A percentile compares a stretch with the other conserved stretches of the same genome.
phyloP scores from a whole-genome alignment of 1,284 basidiomycete genomes.

The Trametes sp. region DNA sequence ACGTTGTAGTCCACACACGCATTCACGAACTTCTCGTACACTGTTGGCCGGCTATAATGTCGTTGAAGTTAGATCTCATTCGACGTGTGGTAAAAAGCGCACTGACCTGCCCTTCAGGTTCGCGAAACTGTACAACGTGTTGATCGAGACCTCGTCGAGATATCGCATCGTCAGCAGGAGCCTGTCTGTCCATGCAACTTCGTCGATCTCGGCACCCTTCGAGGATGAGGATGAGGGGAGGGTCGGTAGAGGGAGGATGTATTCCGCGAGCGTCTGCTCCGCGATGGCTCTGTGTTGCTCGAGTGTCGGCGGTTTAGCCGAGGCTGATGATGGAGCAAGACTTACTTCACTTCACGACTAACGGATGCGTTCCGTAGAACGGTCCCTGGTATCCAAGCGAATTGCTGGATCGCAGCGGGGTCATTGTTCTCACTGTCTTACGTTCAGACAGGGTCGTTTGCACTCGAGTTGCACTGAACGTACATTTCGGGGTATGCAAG shows the following conservation, averaged over 20 bases:
- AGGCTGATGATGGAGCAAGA: too few species aligned
- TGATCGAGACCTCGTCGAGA: conserved; percentile 68
- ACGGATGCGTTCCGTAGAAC: conserved; percentile 65
- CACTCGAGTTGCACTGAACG: conserved; percentile 39
- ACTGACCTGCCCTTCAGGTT: conserved; percentile 66
- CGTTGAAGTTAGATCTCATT: not conserved
- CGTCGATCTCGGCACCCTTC: conserved; percentile 73
- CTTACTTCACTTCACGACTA: conserved; percentile 66
- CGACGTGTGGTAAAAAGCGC: not conserved
- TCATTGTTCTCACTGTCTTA: conserved; percentile 80
- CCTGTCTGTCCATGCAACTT: conserved; percentile 86
- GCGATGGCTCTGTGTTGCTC: conserved; percentile 59
- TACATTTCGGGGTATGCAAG: conserved; percentile 92
- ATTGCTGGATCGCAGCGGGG: conserved; percentile 76
- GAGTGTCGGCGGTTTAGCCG: too few species aligned
- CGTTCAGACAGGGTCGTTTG: conserved; percentile 13
- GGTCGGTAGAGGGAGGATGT: conserved; percentile 83
- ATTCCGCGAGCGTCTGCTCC: conserved; percentile 73
- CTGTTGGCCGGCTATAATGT: conserved; percentile 63
- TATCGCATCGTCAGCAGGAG: conserved; percentile 79
- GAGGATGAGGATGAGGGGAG: conserved; percentile 51
- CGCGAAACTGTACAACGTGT: conserved; percentile 68
- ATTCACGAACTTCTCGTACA: conserved; percentile 72
- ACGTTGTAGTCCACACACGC: conserved; percentile 85
- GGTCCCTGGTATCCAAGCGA: conserved; percentile 92